Evolutionary conservation across 1,284 basidiomycete genomes (phyloP).

Genomic region (Leccinum colubrinum): DNA sequence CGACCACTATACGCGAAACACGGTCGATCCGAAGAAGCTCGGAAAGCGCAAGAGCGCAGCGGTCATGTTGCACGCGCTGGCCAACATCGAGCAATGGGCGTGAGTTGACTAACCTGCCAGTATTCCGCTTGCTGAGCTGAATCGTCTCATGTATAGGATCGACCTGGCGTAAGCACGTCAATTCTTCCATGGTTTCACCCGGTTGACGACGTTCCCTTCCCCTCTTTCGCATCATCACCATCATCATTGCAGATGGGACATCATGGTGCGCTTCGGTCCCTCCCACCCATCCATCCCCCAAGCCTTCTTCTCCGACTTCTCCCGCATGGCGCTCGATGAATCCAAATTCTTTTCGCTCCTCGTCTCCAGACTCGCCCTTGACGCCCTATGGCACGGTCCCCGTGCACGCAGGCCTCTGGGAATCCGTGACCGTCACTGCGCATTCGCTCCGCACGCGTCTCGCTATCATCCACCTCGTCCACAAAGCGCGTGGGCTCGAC

Average conservation of each 20-base stretch:
- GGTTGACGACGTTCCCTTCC: too few species aligned
- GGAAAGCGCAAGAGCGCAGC: too few species aligned
- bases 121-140: background rate
- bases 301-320: background rate
- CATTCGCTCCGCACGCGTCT: background rate
- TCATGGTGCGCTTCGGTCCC: background rate
- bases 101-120: too few species aligned
- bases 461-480: background rate
- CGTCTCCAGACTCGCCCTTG: background rate
- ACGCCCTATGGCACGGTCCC: background rate
- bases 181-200: background rate
- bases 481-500: background rate
- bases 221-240: background rate
- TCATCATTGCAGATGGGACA: background rate
- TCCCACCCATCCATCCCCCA: background rate
- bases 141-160: background rate
- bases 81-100: too few species aligned
- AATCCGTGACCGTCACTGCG: background rate
- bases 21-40: background rate
- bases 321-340: background rate
- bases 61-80: too few species aligned
- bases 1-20: background rate
- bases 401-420: constrained; percentile 1
- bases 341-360: background rate
- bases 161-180: background rate